Evolutionary conservation across 2,329 filamentous ascomycete genomes (phyloP).

Genomic region (Xylariaceae sp.): DNA sequence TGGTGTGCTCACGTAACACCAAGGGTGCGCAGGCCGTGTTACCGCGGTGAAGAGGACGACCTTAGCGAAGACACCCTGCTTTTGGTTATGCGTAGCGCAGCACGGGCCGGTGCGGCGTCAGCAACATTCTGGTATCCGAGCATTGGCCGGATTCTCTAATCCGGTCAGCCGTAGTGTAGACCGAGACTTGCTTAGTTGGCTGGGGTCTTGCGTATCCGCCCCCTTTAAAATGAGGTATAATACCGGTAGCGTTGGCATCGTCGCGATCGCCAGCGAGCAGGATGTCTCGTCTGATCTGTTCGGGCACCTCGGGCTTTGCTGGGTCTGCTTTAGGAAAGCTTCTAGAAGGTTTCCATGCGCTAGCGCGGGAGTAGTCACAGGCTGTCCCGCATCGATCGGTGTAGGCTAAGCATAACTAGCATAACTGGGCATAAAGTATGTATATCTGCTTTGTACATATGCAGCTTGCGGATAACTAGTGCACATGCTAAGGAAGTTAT

Average conservation of each 20-base stretch:
- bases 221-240: constrained; percentile 2
- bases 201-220: not conserved
- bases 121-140: constrained; percentile 3
- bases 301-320: constrained; percentile 1
- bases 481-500: no score
- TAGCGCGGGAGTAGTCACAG: no score
- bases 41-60: no score
- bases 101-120: not conserved
- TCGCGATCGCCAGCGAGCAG: not conserved
- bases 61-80: not conserved
- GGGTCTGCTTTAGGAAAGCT: constrained; percentile 3
- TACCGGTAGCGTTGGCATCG: not conserved
- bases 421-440: no score
- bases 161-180: constrained; percentile 17
- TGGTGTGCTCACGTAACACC: no score
- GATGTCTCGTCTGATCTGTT: not conserved
- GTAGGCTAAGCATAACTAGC: no score
- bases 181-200: constrained; percentile 11
- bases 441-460: no score
- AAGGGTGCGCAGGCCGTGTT: no score
- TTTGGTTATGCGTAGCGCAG: not conserved
- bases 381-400: not conserved
- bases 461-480: no score
- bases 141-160: constrained; percentile 11
- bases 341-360: constrained; percentile 1